Base-by-base conservation (phyloP, 2,329 filamentous ascomycete species). In the Colletotrichum acutatum region DNA sequence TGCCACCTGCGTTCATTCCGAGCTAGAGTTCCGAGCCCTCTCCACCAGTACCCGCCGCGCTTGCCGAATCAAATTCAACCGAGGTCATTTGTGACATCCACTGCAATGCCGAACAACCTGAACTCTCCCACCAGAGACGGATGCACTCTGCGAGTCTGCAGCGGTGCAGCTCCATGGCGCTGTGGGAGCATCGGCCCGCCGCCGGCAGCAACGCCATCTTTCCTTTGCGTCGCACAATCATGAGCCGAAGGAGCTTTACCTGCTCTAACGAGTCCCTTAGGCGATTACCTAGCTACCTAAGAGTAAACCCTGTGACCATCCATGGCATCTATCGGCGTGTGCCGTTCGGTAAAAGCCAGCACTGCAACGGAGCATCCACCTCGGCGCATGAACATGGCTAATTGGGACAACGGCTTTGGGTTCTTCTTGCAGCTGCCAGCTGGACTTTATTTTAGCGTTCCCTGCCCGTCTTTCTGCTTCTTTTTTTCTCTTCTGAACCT, bases 381-480 rank as follows among this genome's bases (percentile, higher is more conserved):
- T 64, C 70, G 60, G 66, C 70, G 66, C 66, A 70, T 72, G 66
- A 70, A 65, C 46, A 72, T 64, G 66, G 70, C 70, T 70, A 72
- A 72, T 70, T 59, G 26, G 26, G 57, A 56, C 32, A 65, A 34
- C 59, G 52, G 58, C 52, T 22, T 57, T 32, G 60, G 60, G 58
- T 32, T 32, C 59, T 42, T 30, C 49, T 65, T 46, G 59, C 54
- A 66, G 46, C 26, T 24, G 32, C 32, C 42, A 46, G 49, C 58
- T 56, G 12, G 30, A 22, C 54, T 61, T 70, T 42, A 16, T 11
- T 28, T 57, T 46, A 34, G 46, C 46, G 22, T 8, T 22, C n/a
- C 14, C 16, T n/a, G 42, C 42, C 42, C 42, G 19, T 49, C 1
- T 49, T 0, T 19, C 16, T 42, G 32, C 37, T 42, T 11, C 28